These are phyloP conservation scores for Halteria grandinella DNA, from an alignment of 73 alveolate species.

Conservation along the genomic window DNA sequence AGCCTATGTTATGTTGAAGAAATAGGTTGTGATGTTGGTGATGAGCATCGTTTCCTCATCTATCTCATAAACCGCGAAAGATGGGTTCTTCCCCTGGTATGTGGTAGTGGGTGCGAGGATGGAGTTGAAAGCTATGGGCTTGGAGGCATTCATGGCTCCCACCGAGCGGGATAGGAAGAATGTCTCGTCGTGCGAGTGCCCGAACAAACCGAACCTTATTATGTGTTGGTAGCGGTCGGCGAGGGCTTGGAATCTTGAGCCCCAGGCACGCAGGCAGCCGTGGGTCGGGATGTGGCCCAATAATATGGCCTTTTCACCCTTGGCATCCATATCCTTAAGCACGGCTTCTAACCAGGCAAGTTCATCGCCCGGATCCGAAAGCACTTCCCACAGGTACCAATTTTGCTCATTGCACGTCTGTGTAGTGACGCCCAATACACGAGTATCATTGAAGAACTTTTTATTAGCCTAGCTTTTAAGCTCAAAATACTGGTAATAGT, in stretches of 20 bases:
- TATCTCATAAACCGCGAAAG: slow-evolving; percentile 61
- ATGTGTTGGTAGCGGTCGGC: slow-evolving; percentile 65
- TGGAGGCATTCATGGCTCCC: background rate
- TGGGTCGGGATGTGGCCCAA: slow-evolving; percentile 54
- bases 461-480: background rate
- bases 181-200: slow-evolving; percentile 65
- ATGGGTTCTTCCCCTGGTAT: slow-evolving; percentile 55
- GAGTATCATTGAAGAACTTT: slow-evolving; percentile 1
- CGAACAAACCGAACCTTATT: slow-evolving; percentile 46
- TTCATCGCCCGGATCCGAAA: slow-evolving; percentile 59
- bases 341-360: slow-evolving; percentile 65
- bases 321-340: slow-evolving; percentile 46
- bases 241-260: slow-evolving; percentile 43
- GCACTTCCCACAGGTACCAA: slow-evolving; percentile 42
- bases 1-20: slow-evolving; percentile 49
- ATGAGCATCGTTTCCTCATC: slow-evolving; percentile 57
- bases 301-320: slow-evolving; percentile 35
- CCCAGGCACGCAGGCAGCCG: slow-evolving; percentile 52
- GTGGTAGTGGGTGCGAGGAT: slow-evolving; percentile 43
- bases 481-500: slow-evolving; percentile 38
- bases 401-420: slow-evolving; percentile 56
- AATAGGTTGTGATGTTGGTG: slow-evolving; percentile 31
- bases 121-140: background rate
- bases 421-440: slow-evolving; percentile 59
- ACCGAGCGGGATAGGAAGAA: slow-evolving; percentile 35